Conservation (phyloP, 805 yeast genomes). For the Nakazawaea ernobii region DNA sequence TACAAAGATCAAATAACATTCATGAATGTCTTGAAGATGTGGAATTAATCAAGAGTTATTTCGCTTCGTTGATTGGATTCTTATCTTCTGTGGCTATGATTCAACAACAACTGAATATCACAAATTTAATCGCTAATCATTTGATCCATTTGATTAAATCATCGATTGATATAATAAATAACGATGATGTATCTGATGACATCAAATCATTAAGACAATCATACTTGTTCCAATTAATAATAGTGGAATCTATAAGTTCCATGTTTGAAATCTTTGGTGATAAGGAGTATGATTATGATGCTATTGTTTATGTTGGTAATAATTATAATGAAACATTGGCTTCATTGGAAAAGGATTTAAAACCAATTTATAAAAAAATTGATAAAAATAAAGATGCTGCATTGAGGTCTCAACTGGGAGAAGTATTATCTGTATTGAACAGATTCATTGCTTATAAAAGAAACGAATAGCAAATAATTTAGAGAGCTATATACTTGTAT, state of each 20-base stretch:
- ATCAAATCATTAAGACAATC: neutral
- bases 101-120: constrained; percentile 5
- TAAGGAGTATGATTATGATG: constrained; percentile 58
- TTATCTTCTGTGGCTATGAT: constrained; percentile 18
- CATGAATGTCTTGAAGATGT: constrained; percentile 8
- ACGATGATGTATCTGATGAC: neutral
- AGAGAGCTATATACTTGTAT: neutral
- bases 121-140: neutral
- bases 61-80: constrained; percentile 18
- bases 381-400: constrained; percentile 57
- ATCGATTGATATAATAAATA: neutral
- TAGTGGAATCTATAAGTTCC: constrained; percentile 57
- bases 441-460: constrained; percentile 76
- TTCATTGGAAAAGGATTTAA: constrained; percentile 40
- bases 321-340: constrained; percentile 38
- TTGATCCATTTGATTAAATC: constrained; percentile 1
- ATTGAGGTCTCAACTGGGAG: constrained; percentile 61
- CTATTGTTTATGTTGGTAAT: constrained; percentile 54
- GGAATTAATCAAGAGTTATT: constrained; percentile 16
- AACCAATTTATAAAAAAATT: constrained; percentile 50
- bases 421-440: constrained; percentile 57
- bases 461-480: constrained; percentile 28
- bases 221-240: constrained; percentile 18
- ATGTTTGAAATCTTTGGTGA: constrained; percentile 82
- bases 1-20: constrained; percentile 8